Evolutionary conservation across 108 stramenopile species (phyloP), one percentile per base, ranked within the genome.

Genomic region (Parietichytrium sp.): DNA sequence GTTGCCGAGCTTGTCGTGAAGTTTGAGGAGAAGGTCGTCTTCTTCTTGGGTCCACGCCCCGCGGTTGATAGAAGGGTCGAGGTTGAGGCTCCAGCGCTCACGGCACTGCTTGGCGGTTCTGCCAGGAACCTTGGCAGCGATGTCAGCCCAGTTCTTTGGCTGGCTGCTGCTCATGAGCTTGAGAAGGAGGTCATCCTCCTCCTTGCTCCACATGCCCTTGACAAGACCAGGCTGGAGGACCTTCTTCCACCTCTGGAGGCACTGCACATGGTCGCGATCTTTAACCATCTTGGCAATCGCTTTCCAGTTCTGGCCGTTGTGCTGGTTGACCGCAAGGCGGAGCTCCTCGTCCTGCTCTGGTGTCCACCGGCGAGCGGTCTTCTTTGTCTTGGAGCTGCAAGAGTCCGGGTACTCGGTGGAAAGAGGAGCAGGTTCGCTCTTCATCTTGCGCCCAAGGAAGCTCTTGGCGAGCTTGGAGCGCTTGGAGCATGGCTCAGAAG

Each of bases 61-160:
- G 61, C 61, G 61, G 80, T 88, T 92, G 80, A 98, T 96, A 51
- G 88, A 87, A 15, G 96, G 97, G 86, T 96, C 93, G 18, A 97
- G 89, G 79, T 87, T 86, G 85, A 96, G 96, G 79, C 91, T 85
- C 92, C 94, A 98, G 78, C 78, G 78, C 47, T 78, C 78, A 13
- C 78, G 38, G 78, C 78, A 78, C 47, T 78, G 78, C 78, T 78
- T 78, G 1, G 78, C 78, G 0, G 78, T 78, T n/a, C 78, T 45
- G 4, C 78, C 78, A 25, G 78, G 78, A 29, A 78, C 29, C 15
- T 49, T 4, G 15, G 23, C n/a, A 13, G 78, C 78, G 48, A 78
- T 48, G 23, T 47, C 78, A 13, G 45, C 78, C 78, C 78, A 78
- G 78, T 78, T 78, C 42, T 72, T 72, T 33, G 61, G 61, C 61